Evolutionary conservation across 495 filamentous ascomycete species (phyloP), one percentile per base, ranked within the genome.

Genomic region (Penicilliopsis zonata): DNA sequence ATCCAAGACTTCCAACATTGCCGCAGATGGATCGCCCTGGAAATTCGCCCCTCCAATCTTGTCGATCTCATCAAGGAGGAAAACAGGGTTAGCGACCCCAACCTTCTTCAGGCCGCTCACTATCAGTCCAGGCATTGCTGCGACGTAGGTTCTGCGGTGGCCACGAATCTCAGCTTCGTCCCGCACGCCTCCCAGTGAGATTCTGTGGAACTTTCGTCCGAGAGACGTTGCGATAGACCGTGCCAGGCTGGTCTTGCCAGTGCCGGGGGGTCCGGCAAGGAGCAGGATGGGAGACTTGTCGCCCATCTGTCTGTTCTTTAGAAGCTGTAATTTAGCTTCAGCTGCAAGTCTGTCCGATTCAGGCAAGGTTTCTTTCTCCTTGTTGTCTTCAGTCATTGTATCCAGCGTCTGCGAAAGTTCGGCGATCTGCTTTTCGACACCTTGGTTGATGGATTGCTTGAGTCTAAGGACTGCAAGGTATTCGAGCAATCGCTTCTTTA

Each of bases 91-190:
- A 3, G 84, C 75, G 12, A 96, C 87, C 22, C 86, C 88, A 28
- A 90, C 92, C 53, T 96, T 99, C 67, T 88, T 92, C 31, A 99
- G 58, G 3, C 88, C 92, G 52, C 83, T 85, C 28, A 95, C 87
- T 31, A 99, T 82, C 29, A 96, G 60, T 18, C 92, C 92, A 8
- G 92, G 92, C 90, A 99, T 95, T 30, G 92, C 92, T 9, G 92
- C 92, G 34, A 99, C 90, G 52, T 99, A 99, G 2, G 92, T 99
- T 30, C 92, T 73, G 26, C 92, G 74, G 57, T 99, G 92, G 4
- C 92, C 92, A 29, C 92, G 69, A 38, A 99, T 96, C 58, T 96
- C 92, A 5, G 92, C 92, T 52, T 99, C 92, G 44, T 96, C 92
- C 17, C 88, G 63, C 13, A 99, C 87, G 44, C 92, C 92, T 33